phyloP scores from a whole-genome alignment of 2,329 filamentous ascomycete genomes.

The Dichotomopilus funicola region DNA sequence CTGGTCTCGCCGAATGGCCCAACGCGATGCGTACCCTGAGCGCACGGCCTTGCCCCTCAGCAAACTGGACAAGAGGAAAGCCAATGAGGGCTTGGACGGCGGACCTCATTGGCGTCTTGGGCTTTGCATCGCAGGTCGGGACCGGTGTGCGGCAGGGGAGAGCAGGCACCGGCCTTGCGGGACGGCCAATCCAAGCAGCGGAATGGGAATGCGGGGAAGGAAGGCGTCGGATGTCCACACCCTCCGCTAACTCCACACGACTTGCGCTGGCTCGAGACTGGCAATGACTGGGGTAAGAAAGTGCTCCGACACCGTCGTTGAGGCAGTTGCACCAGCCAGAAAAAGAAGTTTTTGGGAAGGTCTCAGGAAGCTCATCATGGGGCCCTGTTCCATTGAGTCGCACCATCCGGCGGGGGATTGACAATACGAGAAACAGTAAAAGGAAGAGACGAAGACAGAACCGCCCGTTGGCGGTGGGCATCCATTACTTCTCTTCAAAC shows the following conservation, averaged over 20 bases:
- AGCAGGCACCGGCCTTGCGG: background rate
- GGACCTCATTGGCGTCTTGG: background rate
- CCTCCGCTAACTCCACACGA: slow-evolving; percentile 6
- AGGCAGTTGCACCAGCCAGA: too few species aligned
- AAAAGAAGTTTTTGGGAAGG: slow-evolving; percentile 1
- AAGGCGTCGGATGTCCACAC: background rate
- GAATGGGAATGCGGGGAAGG: slow-evolving; percentile 16
- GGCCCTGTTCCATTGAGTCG: background rate
- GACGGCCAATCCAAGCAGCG: slow-evolving; percentile 11
- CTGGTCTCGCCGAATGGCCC: background rate
- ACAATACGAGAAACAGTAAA: slow-evolving; percentile 6
- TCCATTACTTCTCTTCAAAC: too few species aligned
- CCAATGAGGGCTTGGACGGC: slow-evolving; percentile 5
- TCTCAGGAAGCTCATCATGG: slow-evolving; percentile 17
- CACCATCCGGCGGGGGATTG: slow-evolving; percentile 2
- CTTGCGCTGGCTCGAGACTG: slow-evolving; percentile 7
- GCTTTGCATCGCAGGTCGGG: background rate
- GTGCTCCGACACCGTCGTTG: too few species aligned
- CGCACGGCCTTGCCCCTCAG: slow-evolving; percentile 3
- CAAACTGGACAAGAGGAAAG: slow-evolving; percentile 3
- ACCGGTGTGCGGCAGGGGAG: slow-evolving; percentile 1
- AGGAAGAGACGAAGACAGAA: slow-evolving; percentile 1
- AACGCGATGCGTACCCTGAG: background rate
- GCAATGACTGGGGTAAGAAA: slow-evolving; percentile 1
- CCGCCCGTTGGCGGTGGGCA: background rate